Conservation (phyloP, 305 asterid genomes). For the Solanum aculeatissimum region DNA sequence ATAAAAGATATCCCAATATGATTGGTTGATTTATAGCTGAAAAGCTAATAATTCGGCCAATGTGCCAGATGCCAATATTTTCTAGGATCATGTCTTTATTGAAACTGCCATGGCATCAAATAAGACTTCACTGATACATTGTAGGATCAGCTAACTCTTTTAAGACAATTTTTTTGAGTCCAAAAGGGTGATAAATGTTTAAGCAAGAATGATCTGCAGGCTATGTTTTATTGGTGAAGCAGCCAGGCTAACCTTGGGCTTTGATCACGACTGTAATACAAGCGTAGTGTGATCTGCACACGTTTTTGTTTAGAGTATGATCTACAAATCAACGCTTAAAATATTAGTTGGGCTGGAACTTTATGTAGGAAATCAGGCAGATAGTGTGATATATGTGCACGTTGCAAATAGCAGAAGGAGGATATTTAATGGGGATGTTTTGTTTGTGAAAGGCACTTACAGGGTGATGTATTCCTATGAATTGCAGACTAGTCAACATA, state of each 20-base stretch:
- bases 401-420: background rate
- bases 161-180: background rate
- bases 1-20: background rate
- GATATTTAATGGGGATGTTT: background rate
- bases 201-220: background rate
- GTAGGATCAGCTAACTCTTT: background rate
- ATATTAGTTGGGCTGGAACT: background rate
- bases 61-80: background rate
- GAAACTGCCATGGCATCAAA: background rate
- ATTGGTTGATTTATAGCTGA: background rate
- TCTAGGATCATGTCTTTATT: background rate
- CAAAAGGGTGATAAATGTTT: background rate
- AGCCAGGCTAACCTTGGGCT: background rate
- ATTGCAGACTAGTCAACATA: background rate
- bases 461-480: background rate
- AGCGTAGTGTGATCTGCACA: background rate
- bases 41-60: background rate
- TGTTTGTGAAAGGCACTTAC: background rate
- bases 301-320: background rate
- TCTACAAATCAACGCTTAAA: background rate
- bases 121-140: background rate
- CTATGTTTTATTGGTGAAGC: background rate
- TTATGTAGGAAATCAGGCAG: background rate
- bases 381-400: background rate
- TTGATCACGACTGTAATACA: background rate